Evolutionary conservation across 495 filamentous ascomycete genomes (phyloP), one percentile per base, ranked within the genome.

Genomic region (Xylaria flabelliformis): DNA sequence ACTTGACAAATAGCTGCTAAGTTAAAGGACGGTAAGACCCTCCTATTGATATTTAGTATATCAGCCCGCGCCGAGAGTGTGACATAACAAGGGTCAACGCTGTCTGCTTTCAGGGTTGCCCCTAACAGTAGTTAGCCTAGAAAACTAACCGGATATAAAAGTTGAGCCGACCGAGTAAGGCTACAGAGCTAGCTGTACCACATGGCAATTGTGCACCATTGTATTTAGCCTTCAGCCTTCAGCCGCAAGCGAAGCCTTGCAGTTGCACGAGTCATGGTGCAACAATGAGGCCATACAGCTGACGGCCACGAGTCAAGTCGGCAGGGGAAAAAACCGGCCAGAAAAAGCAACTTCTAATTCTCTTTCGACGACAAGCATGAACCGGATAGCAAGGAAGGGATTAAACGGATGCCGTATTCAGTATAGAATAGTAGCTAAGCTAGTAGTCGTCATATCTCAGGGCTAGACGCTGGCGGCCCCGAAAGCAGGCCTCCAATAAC

Each of bases 1-100:
- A 29, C 36, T 64, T 64, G 61, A 64, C 61, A 64, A 64, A 64
- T 64, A 64, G 39, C 5, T 64, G 39, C 61, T 7, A 44, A 64
- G 21, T 24, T 42, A 3, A 44, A 41, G n/a, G 21, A 13, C 26
- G 61, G 6, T 19, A 7, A 15, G 26, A 56, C 53, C 24, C 26
- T 61, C 34, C 34, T 61, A 61, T 61, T 61, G 34, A 34, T 32
- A 61, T 64, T 64, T 26, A 50, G 17, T 46, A 65, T 48, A 48
- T n/a, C 26, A n/a, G 26, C 21, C 12, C 41, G 41, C 42, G 39
- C 62, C 41, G 15, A 64, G 41, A 19, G 29, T 39, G 56, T 46
- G 63, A 65, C 9, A 17, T 34, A 65, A 61, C 42, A 65, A 65
- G 63, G 63, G 21, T 63, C 1, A 42, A 44, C 61, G 61, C 53